Evolutionary conservation across 495 filamentous ascomycete genomes (phyloP), one percentile per base, ranked within the genome.

Genomic region (Penicillium lividum): DNA sequence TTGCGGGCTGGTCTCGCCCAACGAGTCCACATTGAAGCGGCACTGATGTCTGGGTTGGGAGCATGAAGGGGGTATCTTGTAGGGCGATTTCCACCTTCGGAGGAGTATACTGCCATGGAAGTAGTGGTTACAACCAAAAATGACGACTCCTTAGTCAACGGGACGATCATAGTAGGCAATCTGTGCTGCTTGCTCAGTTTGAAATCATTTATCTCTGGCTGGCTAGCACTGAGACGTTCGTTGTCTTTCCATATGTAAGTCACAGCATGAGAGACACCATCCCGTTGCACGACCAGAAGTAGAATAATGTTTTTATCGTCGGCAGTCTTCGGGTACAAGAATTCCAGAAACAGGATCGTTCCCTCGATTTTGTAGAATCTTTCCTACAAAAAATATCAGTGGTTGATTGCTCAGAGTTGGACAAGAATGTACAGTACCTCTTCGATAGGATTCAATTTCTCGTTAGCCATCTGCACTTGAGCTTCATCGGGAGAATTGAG

Each of bases 291-390:
- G 22, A 97, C 78, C 5, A 96, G 69, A 29, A 97, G 75, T 8
- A 97, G 77, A 34, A 95, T 87, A 43, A 95, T 88, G 38, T 80
- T 77, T 15, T 81, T 71, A 51, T 89, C 84, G 57, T 86, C 82
- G 22, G 67, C 64, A 9, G 80, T 65, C 5, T 79, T 79, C 5
- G 93, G 89, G 57, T 90, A 84, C 6, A 98, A 82, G 59, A 98
- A 98, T 31, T 93, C 89, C 76, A 97, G 87, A 62, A 91, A 89
- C 54, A 92, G 73, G 34, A 98, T 91, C 13, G 85, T 78, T 1
- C 93, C 92, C 25, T 85, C 81, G 11, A 92, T 74, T 42, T 78
- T 68, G 33, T 89, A 80, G 25, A 82, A 76, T 44, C 79, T 79
- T 63, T 86, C 81, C 70, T 84, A 34, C 46, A 18, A 4, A 25